Evolutionary conservation across 441 rosid genomes (phyloP).

Genomic region (Corymbia calophylla): DNA sequence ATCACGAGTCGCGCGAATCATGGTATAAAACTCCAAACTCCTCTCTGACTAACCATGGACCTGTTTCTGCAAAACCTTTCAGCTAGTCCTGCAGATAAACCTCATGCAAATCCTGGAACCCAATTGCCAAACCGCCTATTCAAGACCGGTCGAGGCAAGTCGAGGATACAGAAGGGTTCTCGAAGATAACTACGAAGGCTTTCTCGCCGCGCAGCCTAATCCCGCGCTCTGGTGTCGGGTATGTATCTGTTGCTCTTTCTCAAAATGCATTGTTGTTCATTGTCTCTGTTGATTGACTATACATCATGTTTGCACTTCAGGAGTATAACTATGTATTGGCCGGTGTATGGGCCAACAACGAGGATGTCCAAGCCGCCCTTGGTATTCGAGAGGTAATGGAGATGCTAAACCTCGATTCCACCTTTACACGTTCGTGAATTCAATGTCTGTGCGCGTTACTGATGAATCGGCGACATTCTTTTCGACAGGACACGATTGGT

Average conservation of each 20-base stretch:
- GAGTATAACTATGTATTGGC: constrained; percentile 21
- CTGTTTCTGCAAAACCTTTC: not conserved
- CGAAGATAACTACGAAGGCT: not conserved
- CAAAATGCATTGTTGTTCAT: not conserved
- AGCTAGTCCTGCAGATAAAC: constrained; percentile 12
- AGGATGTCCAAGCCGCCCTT: constrained; percentile 12
- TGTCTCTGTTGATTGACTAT: not conserved
- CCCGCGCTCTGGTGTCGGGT: constrained; percentile 14
- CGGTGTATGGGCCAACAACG: constrained; percentile 15
- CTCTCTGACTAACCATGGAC: not conserved
- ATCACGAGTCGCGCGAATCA: not conserved
- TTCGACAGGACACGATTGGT: constrained; percentile 4
- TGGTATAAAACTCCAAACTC: too few species aligned
- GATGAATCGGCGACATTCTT: not conserved
- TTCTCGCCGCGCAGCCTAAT: not conserved
- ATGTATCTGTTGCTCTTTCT: not conserved
- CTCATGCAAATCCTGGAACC: constrained; percentile 15
- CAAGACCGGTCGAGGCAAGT: not conserved
- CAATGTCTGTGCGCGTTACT: accelerated
- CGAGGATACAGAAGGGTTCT: constrained; percentile 4
- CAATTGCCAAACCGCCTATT: not conserved
- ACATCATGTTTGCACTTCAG: not conserved
- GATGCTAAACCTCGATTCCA: not conserved
- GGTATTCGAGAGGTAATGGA: constrained; percentile 11
- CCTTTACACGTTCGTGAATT: not conserved